Conservation (phyloP, 2,329 filamentous ascomycete species). For the Epichloe festucae region DNA sequence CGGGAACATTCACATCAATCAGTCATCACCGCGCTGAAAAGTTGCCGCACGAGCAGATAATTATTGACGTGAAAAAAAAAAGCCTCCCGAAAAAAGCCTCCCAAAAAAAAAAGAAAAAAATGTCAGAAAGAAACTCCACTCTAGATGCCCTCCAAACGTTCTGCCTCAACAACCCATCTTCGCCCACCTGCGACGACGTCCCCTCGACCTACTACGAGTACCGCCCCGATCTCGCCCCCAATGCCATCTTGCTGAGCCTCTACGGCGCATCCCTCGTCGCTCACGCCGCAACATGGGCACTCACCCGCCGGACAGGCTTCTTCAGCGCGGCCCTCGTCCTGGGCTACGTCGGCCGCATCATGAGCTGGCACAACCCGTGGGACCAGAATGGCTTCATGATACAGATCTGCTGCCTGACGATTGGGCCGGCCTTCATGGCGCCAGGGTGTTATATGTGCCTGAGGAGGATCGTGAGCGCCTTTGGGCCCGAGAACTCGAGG, state of each 20-base stretch:
- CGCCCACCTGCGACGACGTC: constrained; percentile 19
- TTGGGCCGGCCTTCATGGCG: constrained; percentile 51
- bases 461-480: constrained; percentile 32
- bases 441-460: constrained; percentile 53
- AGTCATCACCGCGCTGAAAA: too few species aligned
- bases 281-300: constrained; percentile 26
- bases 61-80: too few species aligned
- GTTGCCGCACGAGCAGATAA: too few species aligned
- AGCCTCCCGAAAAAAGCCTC: too few species aligned
- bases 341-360: constrained; percentile 46
- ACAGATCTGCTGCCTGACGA: constrained; percentile 49
- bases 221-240: constrained; percentile 34
- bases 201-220: constrained; percentile 34
- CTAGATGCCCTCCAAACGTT: constrained; percentile 5
- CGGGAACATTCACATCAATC: too few species aligned
- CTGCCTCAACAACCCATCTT: constrained; percentile 17
- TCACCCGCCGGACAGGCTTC: constrained; percentile 32
- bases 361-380: constrained; percentile 41
- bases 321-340: constrained; percentile 41
- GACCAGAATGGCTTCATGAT: constrained; percentile 34
- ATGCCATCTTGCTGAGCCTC: constrained; percentile 35
- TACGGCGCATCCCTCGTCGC: constrained; percentile 32
- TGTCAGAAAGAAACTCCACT: too few species aligned
- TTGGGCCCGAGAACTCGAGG: constrained; percentile 35
- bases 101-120: too few species aligned